A percentile compares a stretch with the other conserved stretches of the same genome.
Conservation (phyloP, 129 eudicot genomes). For the Erigeron canadensis region DNA sequence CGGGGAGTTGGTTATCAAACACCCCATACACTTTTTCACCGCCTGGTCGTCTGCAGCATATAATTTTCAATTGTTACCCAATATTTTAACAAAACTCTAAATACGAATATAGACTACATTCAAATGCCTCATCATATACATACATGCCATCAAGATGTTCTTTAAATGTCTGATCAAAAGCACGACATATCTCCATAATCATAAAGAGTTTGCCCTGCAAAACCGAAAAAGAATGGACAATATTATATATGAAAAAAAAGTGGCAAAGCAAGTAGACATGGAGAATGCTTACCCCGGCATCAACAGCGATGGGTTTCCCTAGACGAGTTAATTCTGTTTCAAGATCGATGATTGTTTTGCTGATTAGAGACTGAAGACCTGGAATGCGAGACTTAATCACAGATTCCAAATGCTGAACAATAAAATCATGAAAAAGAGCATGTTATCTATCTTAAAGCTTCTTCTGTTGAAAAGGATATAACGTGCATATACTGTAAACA, state of each 20-base stretch:
- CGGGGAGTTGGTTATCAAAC: conserved; percentile 88
- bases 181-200: conserved; percentile 90
- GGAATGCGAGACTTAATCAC: conserved; percentile 95
- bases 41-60: conserved; percentile 77
- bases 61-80: conserved; percentile 7
- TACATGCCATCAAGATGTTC: conserved; percentile 99
- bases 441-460: conserved; percentile 3
- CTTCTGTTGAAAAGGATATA: not conserved
- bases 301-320: conserved; percentile 84
- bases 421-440: conserved; percentile 16
- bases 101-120: not conserved
- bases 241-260: not conserved
- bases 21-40: conserved; percentile 84
- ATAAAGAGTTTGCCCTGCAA: conserved; percentile 81
- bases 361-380: conserved; percentile 93
- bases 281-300: conserved; percentile 78
- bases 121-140: conserved; percentile 21
- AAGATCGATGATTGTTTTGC: conserved; percentile 73
- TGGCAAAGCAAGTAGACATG: not conserved
- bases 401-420: conserved; percentile 77
- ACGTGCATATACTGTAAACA: not conserved
- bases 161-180: conserved; percentile 82
- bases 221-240: conserved; percentile 4
- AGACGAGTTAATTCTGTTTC: conserved; percentile 89
- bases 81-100: conserved; percentile 2